Evolutionary conservation across 306 rosid species (phyloP).

Genomic region (Sindora glabra): DNA sequence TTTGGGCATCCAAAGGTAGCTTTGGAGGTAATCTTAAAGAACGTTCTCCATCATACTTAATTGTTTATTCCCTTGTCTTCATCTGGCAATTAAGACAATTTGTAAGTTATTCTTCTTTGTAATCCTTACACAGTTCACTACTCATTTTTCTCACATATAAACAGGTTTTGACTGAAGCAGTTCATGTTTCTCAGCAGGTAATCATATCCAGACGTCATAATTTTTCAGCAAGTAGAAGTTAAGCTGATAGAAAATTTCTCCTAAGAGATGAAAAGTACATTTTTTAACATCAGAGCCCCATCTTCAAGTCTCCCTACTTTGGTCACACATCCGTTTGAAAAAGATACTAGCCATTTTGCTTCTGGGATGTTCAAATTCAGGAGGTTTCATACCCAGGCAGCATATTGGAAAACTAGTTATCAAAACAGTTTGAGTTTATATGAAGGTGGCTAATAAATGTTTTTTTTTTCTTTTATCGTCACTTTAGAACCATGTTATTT

Average conservation of each 20-base stretch:
- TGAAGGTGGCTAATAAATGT: background rate
- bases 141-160: constrained; percentile 18
- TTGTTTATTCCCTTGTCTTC: background rate
- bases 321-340: background rate
- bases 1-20: constrained; percentile 95
- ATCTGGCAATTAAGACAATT: background rate
- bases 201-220: background rate
- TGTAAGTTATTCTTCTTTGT: background rate
- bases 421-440: background rate
- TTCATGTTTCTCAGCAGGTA: constrained; percentile 92
- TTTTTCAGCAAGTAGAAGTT: background rate
- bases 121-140: background rate
- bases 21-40: constrained; percentile 54
- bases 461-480: too few species aligned
- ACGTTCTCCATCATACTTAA: constrained; percentile 6
- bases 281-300: background rate
- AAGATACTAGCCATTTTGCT: background rate
- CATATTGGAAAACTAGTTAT: background rate
- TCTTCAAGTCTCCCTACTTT: background rate
- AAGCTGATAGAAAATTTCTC: constrained; percentile 10
- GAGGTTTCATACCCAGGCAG: background rate
- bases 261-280: background rate
- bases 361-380: background rate
- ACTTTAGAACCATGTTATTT: background rate
- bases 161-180: constrained; percentile 95